Base-by-base conservation (phyloP, 2,329 filamentous ascomycete genomes). In the Delphinella strobiligena region DNA sequence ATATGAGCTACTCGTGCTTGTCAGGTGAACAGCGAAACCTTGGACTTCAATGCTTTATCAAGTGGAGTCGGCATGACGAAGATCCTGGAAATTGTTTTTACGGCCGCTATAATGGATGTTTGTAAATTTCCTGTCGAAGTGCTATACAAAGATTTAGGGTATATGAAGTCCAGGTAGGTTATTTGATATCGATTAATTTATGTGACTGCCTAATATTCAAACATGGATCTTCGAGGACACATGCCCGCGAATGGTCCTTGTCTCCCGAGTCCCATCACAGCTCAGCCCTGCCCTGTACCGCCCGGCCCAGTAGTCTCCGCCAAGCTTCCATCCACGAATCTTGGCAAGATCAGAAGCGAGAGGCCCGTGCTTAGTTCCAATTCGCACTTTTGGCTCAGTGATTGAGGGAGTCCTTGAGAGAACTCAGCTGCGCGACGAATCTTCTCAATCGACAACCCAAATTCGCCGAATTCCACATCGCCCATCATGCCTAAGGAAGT, bases 401-500 rank as follows among this genome's bases (percentile, higher is more conserved):
- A n/a, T n/a, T n/a, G n/a, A n/a, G n/a, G n/a, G n/a, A n/a, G n/a
- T n/a, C n/a, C n/a, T 30, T 30, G 9, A 30, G n/a, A 30, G n/a
- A n/a, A 33, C 7, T 33, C n/a, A 17, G 17, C 14, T 17, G 14
- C 11, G 11, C 14, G 33, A 35, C 33, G 33, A 35, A 19, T 9
- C 16, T 17, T 35, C 9, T 7, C 22, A 33, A 33, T 33, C 31
- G 16, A 33, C 31, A 17, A 33, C 9, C n/a, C 31, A 33, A 8
- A 29, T 12, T 17, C 35, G 31, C 35, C 40, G 14, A n/a, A 31
- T 24, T 12, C 32, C 40, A 40, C 35, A 34, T 36, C 72, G 69
- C 71, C 70, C 84, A 93, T 73, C 70, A 98, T 98, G 91, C 89
- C 91, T 80, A 77, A 79, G 64, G 87, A 96, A 84, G 82, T 95